A percentile compares a stretch with the other conserved stretches of the same genome.
Conservation (phyloP, 495 filamentous ascomycete species). For the Amniculicola lignicola region DNA sequence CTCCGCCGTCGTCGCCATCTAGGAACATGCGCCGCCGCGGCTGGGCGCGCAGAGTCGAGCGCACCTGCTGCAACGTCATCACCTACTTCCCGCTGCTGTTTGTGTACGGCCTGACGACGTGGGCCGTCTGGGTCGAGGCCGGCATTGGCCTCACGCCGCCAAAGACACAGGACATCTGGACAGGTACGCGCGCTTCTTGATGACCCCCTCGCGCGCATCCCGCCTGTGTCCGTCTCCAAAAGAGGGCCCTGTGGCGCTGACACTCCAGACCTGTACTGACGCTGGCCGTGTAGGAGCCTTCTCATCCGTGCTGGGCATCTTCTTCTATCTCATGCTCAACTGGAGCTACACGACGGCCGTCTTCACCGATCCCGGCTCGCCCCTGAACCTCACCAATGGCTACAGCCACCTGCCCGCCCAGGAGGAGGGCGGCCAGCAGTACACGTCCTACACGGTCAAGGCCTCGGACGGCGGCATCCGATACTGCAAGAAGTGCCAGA, state of each 20-base stretch:
- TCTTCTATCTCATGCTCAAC: constrained; percentile 76
- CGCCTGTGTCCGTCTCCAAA: too few relatives aligned
- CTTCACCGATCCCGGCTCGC: constrained; percentile 82
- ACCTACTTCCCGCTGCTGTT: constrained; percentile 88
- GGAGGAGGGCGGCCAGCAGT: constrained; percentile 52
- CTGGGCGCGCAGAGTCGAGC: constrained; percentile 76
- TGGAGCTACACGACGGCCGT: constrained; percentile 87
- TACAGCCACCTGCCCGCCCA: constrained; percentile 65
- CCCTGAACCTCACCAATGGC: constrained; percentile 50
- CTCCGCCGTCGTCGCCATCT: constrained; percentile 34
- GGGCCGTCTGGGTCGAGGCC: constrained; percentile 85
- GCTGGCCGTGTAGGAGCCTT: constrained; percentile 22
- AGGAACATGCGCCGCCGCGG: constrained; percentile 44
- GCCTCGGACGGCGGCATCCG: constrained; percentile 71
- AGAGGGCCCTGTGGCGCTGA: too few relatives aligned
- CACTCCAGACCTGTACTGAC: too few relatives aligned
- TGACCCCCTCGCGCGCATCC: too few relatives aligned
- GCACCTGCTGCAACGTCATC: constrained; percentile 72
- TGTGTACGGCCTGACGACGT: constrained; percentile 82
- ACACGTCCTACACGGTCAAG: constrained; percentile 83
- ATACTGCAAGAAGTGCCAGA: constrained; percentile 96
- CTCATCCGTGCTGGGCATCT: constrained; percentile 57
- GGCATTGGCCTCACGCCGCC: constrained; percentile 63
- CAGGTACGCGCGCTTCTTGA: constrained; percentile 58
- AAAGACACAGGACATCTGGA: constrained; percentile 59